Evolutionary conservation across 148 eudicot genomes (phyloP).

Genomic region (Chenopodium formosanum): DNA sequence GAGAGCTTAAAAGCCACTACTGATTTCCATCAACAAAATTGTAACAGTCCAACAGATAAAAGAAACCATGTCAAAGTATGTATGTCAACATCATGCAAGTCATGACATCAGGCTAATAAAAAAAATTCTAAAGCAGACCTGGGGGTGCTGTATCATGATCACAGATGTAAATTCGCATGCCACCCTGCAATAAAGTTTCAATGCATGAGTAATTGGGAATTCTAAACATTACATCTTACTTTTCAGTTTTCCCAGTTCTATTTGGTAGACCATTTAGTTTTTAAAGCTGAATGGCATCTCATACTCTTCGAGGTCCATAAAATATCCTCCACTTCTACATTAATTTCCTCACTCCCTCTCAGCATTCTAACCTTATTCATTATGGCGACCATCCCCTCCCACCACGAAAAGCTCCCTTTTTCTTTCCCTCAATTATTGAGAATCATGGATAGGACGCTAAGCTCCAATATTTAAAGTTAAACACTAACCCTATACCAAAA

Average conservation of each 20-base stretch:
- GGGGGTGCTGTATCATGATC: slow-evolving; percentile 81
- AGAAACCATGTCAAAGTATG: not conserved
- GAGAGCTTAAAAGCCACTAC: not conserved
- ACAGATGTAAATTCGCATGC: slow-evolving; percentile 72
- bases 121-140: slow-evolving; percentile 39
- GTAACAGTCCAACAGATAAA: not conserved
- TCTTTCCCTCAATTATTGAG: no score
- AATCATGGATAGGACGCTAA: no score
- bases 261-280: not conserved
- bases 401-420: no score
- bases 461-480: no score
- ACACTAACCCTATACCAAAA: no score
- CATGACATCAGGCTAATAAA: not conserved
- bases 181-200: slow-evolving; percentile 51
- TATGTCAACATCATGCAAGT: not conserved
- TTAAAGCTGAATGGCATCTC: not conserved
- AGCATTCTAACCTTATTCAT: no score
- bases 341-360: no score
- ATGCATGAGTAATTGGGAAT: not conserved
- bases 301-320: not conserved
- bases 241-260: no score
- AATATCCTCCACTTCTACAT: no score
- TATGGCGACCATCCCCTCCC: no score
- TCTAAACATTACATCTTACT: not conserved
- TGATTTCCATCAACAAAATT: not conserved